A percentile compares a stretch with the other conserved stretches of the same genome.
Conservation (phyloP, 73 alveolate genomes). For the Tetrahymena malaccensis region DNA sequence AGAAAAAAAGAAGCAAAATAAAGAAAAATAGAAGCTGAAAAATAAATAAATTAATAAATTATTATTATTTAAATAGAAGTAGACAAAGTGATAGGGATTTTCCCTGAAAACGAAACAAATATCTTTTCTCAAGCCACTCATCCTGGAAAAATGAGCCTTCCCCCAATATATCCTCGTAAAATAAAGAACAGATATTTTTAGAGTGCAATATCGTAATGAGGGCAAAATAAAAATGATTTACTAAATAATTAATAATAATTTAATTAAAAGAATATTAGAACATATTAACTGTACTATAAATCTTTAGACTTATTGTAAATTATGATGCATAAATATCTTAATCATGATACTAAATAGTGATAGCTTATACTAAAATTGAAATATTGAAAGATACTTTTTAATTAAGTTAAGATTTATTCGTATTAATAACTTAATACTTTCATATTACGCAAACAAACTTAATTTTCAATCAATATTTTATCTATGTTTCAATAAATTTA, state of each 20-base stretch:
- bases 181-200: not conserved
- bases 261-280: not conserved
- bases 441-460: not conserved
- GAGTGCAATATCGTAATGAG: not conserved
- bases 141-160: not conserved
- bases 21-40: not conserved
- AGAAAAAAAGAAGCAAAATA: not conserved
- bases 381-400: not conserved
- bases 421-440: not conserved
- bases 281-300: not conserved
- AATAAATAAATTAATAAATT: too few relatives aligned
- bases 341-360: not conserved
- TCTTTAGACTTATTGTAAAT: not conserved
- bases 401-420: not conserved
- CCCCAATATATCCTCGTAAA: not conserved
- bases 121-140: not conserved
- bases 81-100: not conserved
- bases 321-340: not conserved
- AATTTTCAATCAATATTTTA: not conserved
- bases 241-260: too few relatives aligned
- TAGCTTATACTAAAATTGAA: not conserved
- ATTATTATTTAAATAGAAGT: not conserved
- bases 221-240: too few relatives aligned
- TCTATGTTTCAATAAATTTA: not conserved
- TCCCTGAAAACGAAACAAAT: not conserved